Evolutionary conservation across 176 grass and related monocot genomes (phyloP).

Genomic region (Ananas comosus): DNA sequence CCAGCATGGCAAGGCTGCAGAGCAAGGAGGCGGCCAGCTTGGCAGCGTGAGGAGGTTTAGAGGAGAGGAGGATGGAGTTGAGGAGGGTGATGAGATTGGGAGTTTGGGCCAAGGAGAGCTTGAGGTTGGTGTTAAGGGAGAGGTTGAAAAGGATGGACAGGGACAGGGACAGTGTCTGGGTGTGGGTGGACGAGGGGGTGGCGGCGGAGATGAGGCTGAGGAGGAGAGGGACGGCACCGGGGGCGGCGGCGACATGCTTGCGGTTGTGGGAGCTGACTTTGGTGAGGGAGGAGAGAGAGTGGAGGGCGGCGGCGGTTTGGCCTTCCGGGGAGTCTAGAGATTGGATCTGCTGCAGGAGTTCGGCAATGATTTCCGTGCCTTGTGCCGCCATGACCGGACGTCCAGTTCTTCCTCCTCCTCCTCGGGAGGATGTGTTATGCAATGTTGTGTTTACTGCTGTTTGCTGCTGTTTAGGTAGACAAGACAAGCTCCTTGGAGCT

Average conservation of each 20-base stretch:
- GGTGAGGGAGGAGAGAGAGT: conserved; percentile 9
- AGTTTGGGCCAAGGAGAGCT: neutral
- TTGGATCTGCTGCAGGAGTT: neutral
- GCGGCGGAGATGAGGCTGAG: neutral
- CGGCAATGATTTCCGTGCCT: neutral
- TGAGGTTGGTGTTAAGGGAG: conserved; percentile 21
- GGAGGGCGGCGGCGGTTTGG: conserved; percentile 6
- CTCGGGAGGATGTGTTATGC: too few species aligned
- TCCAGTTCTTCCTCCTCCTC: too few species aligned
- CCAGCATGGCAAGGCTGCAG: conserved; percentile 24
- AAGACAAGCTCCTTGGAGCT: too few species aligned
- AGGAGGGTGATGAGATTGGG: neutral
- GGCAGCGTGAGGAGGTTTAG: neutral
- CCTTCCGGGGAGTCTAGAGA: neutral
- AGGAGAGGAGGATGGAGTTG: conserved; percentile 1
- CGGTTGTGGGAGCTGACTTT: conserved; percentile 13
- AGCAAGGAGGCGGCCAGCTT: conserved; percentile 9
- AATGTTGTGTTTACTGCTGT: too few species aligned
- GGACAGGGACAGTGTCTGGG: conserved; percentile 4
- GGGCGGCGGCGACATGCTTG: neutral
- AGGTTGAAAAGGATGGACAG: conserved; percentile 19
- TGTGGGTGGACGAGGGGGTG: neutral
- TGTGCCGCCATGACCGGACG: neutral
- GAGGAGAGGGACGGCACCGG: neutral
- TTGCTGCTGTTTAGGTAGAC: too few species aligned